These are phyloP conservation scores for Bathelium albidoporum DNA, from an alignment of 495 filamentous ascomycete genomes.

Conservation along the genomic window DNA sequence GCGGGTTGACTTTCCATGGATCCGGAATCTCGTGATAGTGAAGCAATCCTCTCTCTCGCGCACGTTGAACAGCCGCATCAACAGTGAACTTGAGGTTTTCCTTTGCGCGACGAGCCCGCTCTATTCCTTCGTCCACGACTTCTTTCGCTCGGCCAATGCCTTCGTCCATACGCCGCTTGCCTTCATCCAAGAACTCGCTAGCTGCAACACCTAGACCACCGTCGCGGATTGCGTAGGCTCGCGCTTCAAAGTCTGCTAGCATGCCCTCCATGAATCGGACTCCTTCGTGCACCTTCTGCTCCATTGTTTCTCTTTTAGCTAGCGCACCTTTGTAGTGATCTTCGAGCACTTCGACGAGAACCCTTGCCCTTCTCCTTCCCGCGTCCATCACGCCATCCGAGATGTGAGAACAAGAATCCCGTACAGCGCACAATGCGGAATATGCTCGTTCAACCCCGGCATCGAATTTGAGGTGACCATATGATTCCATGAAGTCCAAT, in stretches of 20 bases:
- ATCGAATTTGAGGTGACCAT: constrained; percentile 74
- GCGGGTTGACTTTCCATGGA: constrained; percentile 90
- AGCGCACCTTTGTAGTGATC: constrained; percentile 80
- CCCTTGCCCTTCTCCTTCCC: constrained; percentile 69
- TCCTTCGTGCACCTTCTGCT: constrained; percentile 80
- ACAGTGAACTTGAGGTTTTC: constrained; percentile 69
- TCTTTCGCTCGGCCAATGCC: constrained; percentile 63
- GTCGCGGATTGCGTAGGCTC: constrained; percentile 64
- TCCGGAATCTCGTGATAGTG: constrained; percentile 80
- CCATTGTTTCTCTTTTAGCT: constrained; percentile 71
- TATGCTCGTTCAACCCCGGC: constrained; percentile 72
- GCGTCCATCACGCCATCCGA: constrained; percentile 84
- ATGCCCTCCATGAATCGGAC: constrained; percentile 78
- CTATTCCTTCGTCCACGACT: constrained; percentile 78
- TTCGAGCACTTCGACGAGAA: constrained; percentile 93
- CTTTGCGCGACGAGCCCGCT: constrained; percentile 63
- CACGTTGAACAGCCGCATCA: constrained; percentile 65
- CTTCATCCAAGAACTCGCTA: constrained; percentile 54
- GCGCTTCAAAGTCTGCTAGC: constrained; percentile 69
- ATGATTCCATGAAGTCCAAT: constrained; percentile 80
- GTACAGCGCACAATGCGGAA: constrained; percentile 73
- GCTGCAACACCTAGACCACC: constrained; percentile 32
- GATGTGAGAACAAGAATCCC: constrained; percentile 78
- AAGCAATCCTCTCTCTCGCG: constrained; percentile 72
- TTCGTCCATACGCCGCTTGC: constrained; percentile 62